Evolutionary conservation across 257 asterid genomes (phyloP).

Genomic region (Lavandula angustifolia): DNA sequence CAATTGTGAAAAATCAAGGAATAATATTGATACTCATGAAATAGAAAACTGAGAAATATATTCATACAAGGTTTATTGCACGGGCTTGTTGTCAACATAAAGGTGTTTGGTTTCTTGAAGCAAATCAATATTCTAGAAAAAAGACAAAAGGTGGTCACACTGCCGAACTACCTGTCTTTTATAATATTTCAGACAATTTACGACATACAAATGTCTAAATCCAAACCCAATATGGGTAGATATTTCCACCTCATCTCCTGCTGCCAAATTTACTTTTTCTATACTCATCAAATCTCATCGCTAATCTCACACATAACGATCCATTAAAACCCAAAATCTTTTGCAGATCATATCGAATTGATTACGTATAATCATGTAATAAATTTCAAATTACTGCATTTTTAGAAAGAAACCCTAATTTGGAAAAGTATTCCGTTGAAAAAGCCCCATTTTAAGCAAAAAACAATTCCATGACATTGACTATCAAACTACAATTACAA

Average conservation of each 20-base stretch:
- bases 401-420: no score
- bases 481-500: neutral
- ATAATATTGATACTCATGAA: no score
- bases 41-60: neutral
- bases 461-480: no score
- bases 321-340: neutral
- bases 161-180: slow-evolving; percentile 13
- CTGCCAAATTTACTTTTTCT: slow-evolving; percentile 5
- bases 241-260: neutral
- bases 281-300: no score
- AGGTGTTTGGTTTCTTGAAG: neutral
- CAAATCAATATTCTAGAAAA: slow-evolving; percentile 12
- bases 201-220: slow-evolving; percentile 10
- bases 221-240: slow-evolving; percentile 18
- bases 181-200: slow-evolving; percentile 19
- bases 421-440: neutral
- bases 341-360: slow-evolving; percentile 13
- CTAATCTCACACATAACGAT: slow-evolving; percentile 27
- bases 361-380: neutral
- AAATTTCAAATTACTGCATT: neutral
- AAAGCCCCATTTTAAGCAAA: neutral
- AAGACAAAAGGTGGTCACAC: neutral
- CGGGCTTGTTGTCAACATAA: slow-evolving; percentile 16
- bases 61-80: slow-evolving; percentile 17
- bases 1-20: no score